Evolutionary conservation across 2,329 filamentous ascomycete genomes (phyloP), one percentile per base, ranked within the genome.

Genomic region (Colletotrichum aenigma): DNA sequence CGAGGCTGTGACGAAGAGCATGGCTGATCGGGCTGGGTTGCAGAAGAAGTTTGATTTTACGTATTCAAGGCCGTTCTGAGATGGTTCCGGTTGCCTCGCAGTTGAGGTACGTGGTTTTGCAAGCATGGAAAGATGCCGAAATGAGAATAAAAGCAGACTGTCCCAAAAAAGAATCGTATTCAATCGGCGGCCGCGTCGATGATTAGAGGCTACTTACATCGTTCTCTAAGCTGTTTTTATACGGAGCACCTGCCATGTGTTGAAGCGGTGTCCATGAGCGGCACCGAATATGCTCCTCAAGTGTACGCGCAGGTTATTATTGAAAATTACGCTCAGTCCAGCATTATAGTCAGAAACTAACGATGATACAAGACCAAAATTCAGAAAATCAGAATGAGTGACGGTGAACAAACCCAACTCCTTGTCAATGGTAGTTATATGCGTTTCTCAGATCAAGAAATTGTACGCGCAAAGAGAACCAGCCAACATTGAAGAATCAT

Each of bases 21-120:
- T 72, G 70, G 62, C 52, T 13, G 70, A 72, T 16, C 70, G 70
- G 12, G 34, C 62, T 4, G 52, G 48, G 13, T 28, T 72, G 4
- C 70, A 71, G 52, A 21, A 24, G 15, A 71, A 71, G 26, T 67
- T 72, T 34, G 70, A 72, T 30, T 72, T 67, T 2, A 72, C 36
- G 7, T 72, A 72, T 3, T 67, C 70, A 0, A 32, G 70, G 7
- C 70, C 70, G 5, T 67, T 72, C 8, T 61, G 16, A 61, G 43
- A 48, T 43, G 38, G 10, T n/a, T 21, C 18, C 4, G 7, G 36
- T 9, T 6, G 16, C 16, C n/a, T 4, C 6, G 36, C 16, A 10
- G 36, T 43, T n/a, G n/a, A 8, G 36, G 36, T 18, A 4, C 16
- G 7, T 9, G 0, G 16, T 6, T 43, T 4, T 43, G 9, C 9